Base-by-base conservation (phyloP, 495 filamentous ascomycete species). In the Aspergillus funiculosus region DNA sequence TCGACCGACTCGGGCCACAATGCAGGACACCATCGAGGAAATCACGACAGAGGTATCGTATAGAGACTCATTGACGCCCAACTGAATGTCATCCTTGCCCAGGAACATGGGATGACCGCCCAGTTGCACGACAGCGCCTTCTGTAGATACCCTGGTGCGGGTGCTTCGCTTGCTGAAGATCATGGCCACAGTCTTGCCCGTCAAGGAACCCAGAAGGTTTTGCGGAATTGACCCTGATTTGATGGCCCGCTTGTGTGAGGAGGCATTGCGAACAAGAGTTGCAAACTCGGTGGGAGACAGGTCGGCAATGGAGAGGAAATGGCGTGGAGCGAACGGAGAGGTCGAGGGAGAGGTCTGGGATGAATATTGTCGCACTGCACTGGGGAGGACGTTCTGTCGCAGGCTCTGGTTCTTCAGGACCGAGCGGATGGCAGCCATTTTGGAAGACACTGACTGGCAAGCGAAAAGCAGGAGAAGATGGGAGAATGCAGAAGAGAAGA, bases 31-130 rank as follows among this genome's bases (percentile, higher is more conserved):
- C 92, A 98, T 98, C 43, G 83, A 89, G 6, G 87, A 94, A 43
- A 96, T 82, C 20, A 98, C 86, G 13, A 85, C 75, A 1, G 88
- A 79, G 4, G 91, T 94, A 60, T 98, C 92, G 58, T 84, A 80
- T 15, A 96, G 71, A 6, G 87, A 87, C 65, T 98, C 92, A 57
- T 98, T 98, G 47, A 95, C 92, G 20, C 91, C 91, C 22, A 97
- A 69, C 60, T 98, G 92, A 44, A 98, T 98, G 61, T 98, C 92
- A 32, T 90, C 83, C 59, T 87, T 89, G 39, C 88, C 87, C 31
- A 98, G 68, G 63, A 97, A 98, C 88, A 98, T 92, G 13, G 92
- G 86, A 62, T 95, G 86, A 2, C 92, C 92, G 30, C 88, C 85
- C 72, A 98, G 77, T 30, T 81, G 65, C 13, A 82, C 78, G 9